Evolutionary conservation across 176 grass and related monocot genomes (phyloP), one percentile per base, ranked within the genome.

Genomic region (Juncus inflexus): DNA sequence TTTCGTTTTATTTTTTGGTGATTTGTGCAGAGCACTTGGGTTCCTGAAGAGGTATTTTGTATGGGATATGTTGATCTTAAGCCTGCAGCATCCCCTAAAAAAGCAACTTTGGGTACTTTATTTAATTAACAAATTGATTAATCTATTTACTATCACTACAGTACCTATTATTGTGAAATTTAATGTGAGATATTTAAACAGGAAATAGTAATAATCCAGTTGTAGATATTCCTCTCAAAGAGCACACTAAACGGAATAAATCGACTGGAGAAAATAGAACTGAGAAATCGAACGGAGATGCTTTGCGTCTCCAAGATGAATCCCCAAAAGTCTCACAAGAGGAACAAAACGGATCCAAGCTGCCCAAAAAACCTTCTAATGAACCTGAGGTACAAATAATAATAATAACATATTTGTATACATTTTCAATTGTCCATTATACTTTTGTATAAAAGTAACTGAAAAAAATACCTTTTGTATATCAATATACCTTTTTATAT

Each of bases 21-120:
- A 47, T 9, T 47, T 47, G 43, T 83, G 80, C 80, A 99, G 94
- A 84, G 77, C 61, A 84, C 89, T 75, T 99, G 94, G 94, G 72
- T 99, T 76, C 86, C 94, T 84, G 94, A 99, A 50, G 94, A 92
- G 80, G 94, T 89, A 61, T 99, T 99, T 86, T 83, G 83, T 54
- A 90, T 92, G 95, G 89, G 89, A 41, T 71, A 86, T 65, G 76
- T 99, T 76, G 95, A 94, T 70, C 65, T 83, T 62, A 99, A 90
- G 69, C 85, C 80, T 78, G 75, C 52, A 10, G 78, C 75, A 40
- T 58, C 80, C 74, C 35, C 76, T 65, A 58, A 63, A 28, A 92
- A 89, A 90, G 50, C 73, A 72, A 55, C 74, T 60, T 39, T 72
- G 73, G 89, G 95, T 99, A 86, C 75, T 52, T 61, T 63, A 4